phyloP scores from a whole-genome alignment of 805 yeast species.

The Blastobotrys attinorum region DNA sequence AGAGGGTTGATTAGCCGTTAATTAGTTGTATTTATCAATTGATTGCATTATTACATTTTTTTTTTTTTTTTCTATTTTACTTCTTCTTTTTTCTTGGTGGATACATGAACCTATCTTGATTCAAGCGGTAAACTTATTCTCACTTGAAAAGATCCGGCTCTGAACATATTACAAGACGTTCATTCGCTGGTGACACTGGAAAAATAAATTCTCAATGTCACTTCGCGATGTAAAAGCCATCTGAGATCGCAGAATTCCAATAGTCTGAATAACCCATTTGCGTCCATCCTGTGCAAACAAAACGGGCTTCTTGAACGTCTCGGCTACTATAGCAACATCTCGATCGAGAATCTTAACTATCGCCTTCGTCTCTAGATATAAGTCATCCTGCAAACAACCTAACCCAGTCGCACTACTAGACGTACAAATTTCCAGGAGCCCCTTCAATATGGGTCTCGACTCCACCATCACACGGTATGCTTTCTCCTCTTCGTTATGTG shows the following conservation, averaged over 20 bases:
- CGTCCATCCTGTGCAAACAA: constrained; percentile 13
- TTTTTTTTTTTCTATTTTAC: too few relatives aligned
- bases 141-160: too few relatives aligned
- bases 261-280: constrained; percentile 16
- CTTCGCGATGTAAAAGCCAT: constrained; percentile 15
- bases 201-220: constrained; percentile 12
- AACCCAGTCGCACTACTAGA: too few relatives aligned
- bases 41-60: background rate
- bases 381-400: background rate
- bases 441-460: constrained; percentile 1
- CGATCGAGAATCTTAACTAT: constrained; percentile 10
- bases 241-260: constrained; percentile 16
- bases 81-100: too few relatives aligned
- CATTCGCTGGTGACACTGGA: background rate
- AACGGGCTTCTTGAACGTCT: constrained; percentile 3
- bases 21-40: background rate
- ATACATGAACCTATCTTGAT: too few relatives aligned
- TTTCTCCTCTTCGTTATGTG: constrained; percentile 2
- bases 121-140: too few relatives aligned
- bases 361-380: background rate
- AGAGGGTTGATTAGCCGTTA: constrained; percentile 10
- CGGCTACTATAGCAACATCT: constrained; percentile 7
- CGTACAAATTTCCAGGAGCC: background rate
- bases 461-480: background rate
- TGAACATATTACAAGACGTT: background rate